A percentile compares a stretch with the other conserved stretches of the same genome.
phyloP scores from a whole-genome alignment of 2,329 filamentous ascomycete species.

The Stagonosporopsis rhizophila region DNA sequence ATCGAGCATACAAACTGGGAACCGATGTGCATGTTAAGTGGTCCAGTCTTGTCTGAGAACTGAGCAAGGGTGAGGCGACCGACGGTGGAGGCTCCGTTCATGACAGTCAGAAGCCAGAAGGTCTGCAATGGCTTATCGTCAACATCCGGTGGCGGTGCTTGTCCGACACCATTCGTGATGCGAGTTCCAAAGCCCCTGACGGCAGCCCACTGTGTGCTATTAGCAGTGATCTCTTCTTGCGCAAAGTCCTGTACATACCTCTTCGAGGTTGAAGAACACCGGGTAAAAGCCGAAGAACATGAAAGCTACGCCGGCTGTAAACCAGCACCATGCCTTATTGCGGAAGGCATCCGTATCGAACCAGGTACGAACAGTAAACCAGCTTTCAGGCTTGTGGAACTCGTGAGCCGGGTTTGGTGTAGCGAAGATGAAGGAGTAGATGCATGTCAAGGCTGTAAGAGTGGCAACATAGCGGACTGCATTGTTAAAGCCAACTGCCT shows the following conservation, averaged over 20 bases:
- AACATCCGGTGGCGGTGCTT: slow-evolving; percentile 19
- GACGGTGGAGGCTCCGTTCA: slow-evolving; percentile 58
- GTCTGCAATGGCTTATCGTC: slow-evolving; percentile 51
- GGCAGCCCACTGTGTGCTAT: slow-evolving; percentile 53
- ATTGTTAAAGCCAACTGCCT: slow-evolving; percentile 53
- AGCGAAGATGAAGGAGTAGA: slow-evolving; percentile 53
- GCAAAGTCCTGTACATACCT: slow-evolving; percentile 40
- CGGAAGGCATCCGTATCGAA: slow-evolving; percentile 55
- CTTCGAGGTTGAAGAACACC: slow-evolving; percentile 61
- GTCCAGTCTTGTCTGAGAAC: slow-evolving; percentile 54
- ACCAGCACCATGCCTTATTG: slow-evolving; percentile 54
- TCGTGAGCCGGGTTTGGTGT: slow-evolving; percentile 53
- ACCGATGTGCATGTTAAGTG: slow-evolving; percentile 55
- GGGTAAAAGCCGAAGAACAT: slow-evolving; percentile 62
- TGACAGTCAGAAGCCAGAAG: slow-evolving; percentile 58
- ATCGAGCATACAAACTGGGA: slow-evolving; percentile 53
- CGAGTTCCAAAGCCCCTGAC: slow-evolving; percentile 52
- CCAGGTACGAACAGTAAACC: slow-evolving; percentile 50
- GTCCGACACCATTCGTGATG: slow-evolving; percentile 20
- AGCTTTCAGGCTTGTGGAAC: slow-evolving; percentile 50
- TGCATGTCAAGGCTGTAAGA: slow-evolving; percentile 51
- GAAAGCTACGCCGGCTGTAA: slow-evolving; percentile 54
- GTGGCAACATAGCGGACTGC: slow-evolving; percentile 53
- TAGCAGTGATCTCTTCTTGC: slow-evolving; percentile 11
- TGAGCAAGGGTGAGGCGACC: slow-evolving; percentile 56